These are phyloP conservation scores for Sungouiozyma intestinalis DNA, from an alignment of 805 yeast genomes.

Conservation along the genomic window DNA sequence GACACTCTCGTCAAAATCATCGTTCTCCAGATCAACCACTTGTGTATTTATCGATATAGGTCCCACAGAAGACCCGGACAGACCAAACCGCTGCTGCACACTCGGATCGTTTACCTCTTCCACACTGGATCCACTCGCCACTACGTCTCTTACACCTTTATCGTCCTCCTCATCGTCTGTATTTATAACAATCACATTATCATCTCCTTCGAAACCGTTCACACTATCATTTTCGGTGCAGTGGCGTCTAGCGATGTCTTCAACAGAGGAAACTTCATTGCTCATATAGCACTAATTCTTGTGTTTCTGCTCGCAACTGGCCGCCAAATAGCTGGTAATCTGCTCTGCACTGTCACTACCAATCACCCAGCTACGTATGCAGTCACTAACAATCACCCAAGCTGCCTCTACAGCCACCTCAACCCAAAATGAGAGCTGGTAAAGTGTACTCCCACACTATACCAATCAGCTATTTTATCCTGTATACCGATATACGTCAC, in stretches of 20 bases:
- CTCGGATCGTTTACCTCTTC: constrained; percentile 11
- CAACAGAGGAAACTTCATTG: not conserved
- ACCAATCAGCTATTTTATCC: no score
- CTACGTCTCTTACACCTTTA: not conserved
- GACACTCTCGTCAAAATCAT: not conserved
- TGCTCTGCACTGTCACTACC: no score
- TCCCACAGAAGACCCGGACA: constrained; percentile 8
- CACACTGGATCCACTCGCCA: not conserved
- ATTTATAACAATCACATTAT: not conserved
- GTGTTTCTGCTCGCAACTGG: not conserved
- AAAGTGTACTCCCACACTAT: no score
- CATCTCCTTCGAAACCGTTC: not conserved
- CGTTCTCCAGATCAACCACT: constrained; percentile 19
- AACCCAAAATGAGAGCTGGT: no score
- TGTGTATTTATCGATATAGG: constrained; percentile 20
- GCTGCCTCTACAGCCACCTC: no score
- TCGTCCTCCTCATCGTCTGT: constrained; percentile 5
- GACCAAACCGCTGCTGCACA: constrained; percentile 12
- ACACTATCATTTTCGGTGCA: not conserved
- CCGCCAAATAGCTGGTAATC: no score
- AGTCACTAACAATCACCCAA: not conserved
- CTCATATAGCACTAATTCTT: not conserved
- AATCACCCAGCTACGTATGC: not conserved
- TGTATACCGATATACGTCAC: no score
- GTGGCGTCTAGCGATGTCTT: not conserved